Evolutionary conservation across 257 asterid species (phyloP).

Genomic region (Thymus quinquecostatus): DNA sequence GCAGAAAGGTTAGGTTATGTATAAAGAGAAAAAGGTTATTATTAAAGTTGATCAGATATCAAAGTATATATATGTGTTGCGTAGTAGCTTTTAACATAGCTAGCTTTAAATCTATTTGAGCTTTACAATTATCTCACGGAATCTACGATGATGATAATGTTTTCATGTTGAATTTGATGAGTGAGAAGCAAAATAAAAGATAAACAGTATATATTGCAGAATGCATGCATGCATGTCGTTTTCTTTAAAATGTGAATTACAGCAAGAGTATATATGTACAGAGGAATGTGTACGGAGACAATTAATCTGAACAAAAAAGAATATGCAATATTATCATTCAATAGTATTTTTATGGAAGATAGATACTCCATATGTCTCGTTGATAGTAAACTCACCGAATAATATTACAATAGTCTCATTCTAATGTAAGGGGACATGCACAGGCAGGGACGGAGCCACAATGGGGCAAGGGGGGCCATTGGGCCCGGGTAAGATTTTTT

Average conservation of each 20-base stretch:
- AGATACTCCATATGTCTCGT: too few relatives aligned
- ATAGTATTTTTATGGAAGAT: too few relatives aligned
- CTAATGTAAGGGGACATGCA: too few relatives aligned
- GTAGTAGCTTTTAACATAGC: slow-evolving; percentile 2
- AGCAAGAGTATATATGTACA: neutral
- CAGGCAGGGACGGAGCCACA: too few relatives aligned
- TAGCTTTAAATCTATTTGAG: neutral
- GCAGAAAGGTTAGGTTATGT: neutral
- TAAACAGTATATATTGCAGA: neutral
- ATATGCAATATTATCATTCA: too few relatives aligned
- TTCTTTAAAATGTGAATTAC: slow-evolving; percentile 3
- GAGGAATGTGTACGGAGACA: too few relatives aligned
- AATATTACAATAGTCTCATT: too few relatives aligned
- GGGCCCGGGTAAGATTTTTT: too few relatives aligned
- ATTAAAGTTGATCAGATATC: neutral
- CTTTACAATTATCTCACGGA: slow-evolving; percentile 5
- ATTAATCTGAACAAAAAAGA: too few relatives aligned
- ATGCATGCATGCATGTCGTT: neutral
- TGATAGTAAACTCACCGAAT: too few relatives aligned
- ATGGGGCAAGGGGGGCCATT: too few relatives aligned
- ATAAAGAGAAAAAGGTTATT: neutral
- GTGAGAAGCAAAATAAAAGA: neutral
- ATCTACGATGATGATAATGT: slow-evolving; percentile 18
- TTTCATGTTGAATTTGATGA: neutral
- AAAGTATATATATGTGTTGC: neutral